Evolutionary conservation across 331 rosid species (phyloP).

Genomic region (Spiraea crenata): DNA sequence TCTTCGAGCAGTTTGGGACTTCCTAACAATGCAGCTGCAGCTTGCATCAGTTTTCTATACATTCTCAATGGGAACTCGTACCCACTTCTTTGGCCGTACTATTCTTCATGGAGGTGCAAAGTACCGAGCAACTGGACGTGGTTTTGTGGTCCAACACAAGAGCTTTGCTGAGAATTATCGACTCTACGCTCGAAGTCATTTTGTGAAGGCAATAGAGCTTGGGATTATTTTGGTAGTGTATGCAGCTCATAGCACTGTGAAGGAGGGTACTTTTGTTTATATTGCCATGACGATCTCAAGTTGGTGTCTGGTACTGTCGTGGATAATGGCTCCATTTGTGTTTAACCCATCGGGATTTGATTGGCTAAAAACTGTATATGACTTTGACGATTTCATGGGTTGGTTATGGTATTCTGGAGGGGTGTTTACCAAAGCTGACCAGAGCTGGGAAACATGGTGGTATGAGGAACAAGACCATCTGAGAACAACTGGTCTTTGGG

Average conservation of each 20-base stretch:
- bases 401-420: conserved; percentile 89
- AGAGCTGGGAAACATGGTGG: conserved; percentile 98
- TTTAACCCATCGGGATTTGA: conserved; percentile 96
- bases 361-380: conserved; percentile 97
- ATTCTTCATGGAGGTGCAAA: conserved; percentile 97
- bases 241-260: conserved; percentile 58
- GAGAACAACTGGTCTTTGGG: conserved; percentile 93
- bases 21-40: conserved; percentile 85
- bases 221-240: conserved; percentile 78
- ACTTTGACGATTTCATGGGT: conserved; percentile 70
- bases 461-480: conserved; percentile 88
- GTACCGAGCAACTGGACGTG: conserved; percentile 97
- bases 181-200: conserved; percentile 86
- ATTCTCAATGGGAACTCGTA: conserved; percentile 79
- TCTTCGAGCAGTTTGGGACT: conserved; percentile 83
- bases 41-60: conserved; percentile 80
- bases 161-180: conserved; percentile 90
- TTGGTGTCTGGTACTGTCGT: conserved; percentile 92
- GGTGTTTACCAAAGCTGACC: conserved; percentile 58
- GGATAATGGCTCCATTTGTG: conserved; percentile 89
- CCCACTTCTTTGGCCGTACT: conserved; percentile 90
- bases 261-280: conserved; percentile 59
- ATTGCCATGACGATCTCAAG: conserved; percentile 61
- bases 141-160: conserved; percentile 89
- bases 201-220: conserved; percentile 89